phyloP scores from a whole-genome alignment of 1,284 basidiomycete species.

The Chalciporus sp. region DNA sequence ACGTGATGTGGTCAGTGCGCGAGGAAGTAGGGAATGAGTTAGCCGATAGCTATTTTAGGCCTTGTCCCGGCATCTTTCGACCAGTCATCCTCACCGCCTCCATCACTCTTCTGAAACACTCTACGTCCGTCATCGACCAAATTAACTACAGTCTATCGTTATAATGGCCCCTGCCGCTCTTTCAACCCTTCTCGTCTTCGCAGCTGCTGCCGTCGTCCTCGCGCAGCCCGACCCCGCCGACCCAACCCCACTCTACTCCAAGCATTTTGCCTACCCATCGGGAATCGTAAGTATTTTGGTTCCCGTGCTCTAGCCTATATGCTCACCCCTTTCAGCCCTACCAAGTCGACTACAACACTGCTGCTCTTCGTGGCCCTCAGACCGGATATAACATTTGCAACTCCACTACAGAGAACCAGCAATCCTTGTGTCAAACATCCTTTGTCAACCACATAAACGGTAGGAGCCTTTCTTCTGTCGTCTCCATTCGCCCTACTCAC shows the following conservation, averaged over 20 bases:
- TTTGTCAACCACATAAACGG: slow-evolving; percentile 57
- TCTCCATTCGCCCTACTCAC: neutral
- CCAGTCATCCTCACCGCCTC: neutral
- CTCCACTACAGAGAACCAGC: slow-evolving; percentile 61
- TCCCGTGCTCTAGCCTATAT: neutral
- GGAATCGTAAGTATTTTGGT: slow-evolving; percentile 44
- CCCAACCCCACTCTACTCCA: slow-evolving; percentile 52
- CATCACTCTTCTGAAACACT: neutral
- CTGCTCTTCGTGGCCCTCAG: slow-evolving; percentile 57
- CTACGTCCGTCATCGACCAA: neutral
- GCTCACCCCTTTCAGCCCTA: slow-evolving; percentile 47
- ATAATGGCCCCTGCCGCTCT: slow-evolving; percentile 47
- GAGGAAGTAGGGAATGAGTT: slow-evolving; percentile 8
- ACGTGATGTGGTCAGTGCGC: slow-evolving; percentile 42
- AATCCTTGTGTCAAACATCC: slow-evolving; percentile 66
- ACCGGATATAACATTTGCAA: slow-evolving; percentile 72
- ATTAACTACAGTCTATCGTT: neutral
- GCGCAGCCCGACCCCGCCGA: slow-evolving; percentile 40
- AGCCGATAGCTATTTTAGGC: slow-evolving; percentile 31
- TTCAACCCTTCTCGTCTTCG: slow-evolving; percentile 42
- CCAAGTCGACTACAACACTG: slow-evolving; percentile 51
- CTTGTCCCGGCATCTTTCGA: neutral
- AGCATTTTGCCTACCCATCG: slow-evolving; percentile 52
- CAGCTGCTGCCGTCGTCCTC: slow-evolving; percentile 35
- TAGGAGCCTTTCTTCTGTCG: slow-evolving; percentile 23